Conservation (phyloP, 2,329 filamentous ascomycete species). For the Fusarium haematococcum region DNA sequence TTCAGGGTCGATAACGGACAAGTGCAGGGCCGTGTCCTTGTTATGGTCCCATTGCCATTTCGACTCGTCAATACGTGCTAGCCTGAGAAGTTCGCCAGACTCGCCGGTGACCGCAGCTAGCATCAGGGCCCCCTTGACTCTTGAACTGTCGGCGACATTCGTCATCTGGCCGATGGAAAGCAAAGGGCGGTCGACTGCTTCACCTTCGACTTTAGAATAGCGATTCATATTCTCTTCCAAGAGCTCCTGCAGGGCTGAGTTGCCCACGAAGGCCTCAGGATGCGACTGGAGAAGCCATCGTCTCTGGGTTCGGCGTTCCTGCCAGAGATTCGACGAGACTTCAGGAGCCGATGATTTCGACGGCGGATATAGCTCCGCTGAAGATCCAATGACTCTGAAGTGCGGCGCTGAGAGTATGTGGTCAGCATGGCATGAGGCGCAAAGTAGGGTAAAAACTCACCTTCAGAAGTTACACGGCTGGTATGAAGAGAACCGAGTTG, state of each 20-base stretch:
- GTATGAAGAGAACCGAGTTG: slow-evolving; percentile 48
- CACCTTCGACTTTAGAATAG: slow-evolving; percentile 44
- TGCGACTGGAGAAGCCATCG: slow-evolving; percentile 64
- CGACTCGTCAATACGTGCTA: slow-evolving; percentile 63
- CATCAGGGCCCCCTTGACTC: slow-evolving; percentile 47
- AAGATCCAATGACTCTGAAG: slow-evolving; percentile 49
- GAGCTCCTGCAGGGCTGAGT: slow-evolving; percentile 46
- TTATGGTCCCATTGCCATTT: slow-evolving; percentile 66
- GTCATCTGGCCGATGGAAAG: slow-evolving; percentile 69
- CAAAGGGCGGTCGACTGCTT: slow-evolving; percentile 47
- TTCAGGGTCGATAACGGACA: slow-evolving; percentile 56
- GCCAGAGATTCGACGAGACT: slow-evolving; percentile 44
- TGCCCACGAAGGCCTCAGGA: slow-evolving; percentile 62
- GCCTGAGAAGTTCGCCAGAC: slow-evolving; percentile 67
- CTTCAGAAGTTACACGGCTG: slow-evolving; percentile 43
- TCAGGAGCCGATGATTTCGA: slow-evolving; percentile 44
- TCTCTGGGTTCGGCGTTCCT: slow-evolving; percentile 52
- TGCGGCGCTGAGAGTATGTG: slow-evolving; percentile 43
- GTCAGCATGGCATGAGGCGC: slow-evolving; percentile 13
- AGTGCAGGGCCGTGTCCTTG: slow-evolving; percentile 58
- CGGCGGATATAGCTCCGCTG: slow-evolving; percentile 50
- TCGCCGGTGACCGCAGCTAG: slow-evolving; percentile 66
- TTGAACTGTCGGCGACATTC: slow-evolving; percentile 51
- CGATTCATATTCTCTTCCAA: slow-evolving; percentile 53
- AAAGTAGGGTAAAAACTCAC: slow-evolving; percentile 36